Evolutionary conservation across 2,329 filamentous ascomycete species (phyloP), one percentile per base, ranked within the genome.

Genomic region (Epichloe amarillans): DNA sequence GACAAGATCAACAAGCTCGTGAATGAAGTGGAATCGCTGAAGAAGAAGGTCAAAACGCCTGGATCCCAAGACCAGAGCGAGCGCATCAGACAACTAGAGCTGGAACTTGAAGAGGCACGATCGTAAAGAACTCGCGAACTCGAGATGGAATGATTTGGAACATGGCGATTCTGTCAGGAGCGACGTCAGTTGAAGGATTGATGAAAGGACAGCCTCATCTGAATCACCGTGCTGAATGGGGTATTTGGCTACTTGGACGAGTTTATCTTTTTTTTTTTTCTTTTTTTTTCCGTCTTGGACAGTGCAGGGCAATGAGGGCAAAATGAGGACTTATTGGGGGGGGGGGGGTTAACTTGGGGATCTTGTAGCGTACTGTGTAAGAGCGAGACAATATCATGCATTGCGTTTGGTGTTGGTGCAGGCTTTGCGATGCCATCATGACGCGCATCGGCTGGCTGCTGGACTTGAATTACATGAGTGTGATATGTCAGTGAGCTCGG

Each of bases 11-110:
- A 75, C 47, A 72, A 75, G 30, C 70, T 95, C 46, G 79, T 85
- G 3, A 68, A 72, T 33, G 87, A 94, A 66, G 83, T 95, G 14
- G 88, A 93, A 62, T 76, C 78, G 15, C 74, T 96, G 58, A 95
- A 94, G 77, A 80, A 80, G 67, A 85, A 82, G 66, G 75, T 90
- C 53, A 79, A 77, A 38, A 58, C 53, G 33, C 33, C 65, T 1
- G 65, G 66, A 19, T 71, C 73, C 14, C 73, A 77, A 59, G 80
- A 83, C 61, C 80, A 84, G 72, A 83, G 74, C 64, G 80, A 84
- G 68, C 72, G 80, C 47, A 84, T 84, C 61, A 70, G 81, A 56
- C 80, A 83, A 64, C 64, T 85, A 52, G 82, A 85, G 68, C 69
- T 84, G 48, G 82, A 84, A 66, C 68, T 85, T 38, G 82, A 85